Percentiles rank a stretch among this genome's conserved stretches.
Evolutionary conservation across 345 rosid species (phyloP).

Genomic region (Isatis tinctoria): DNA sequence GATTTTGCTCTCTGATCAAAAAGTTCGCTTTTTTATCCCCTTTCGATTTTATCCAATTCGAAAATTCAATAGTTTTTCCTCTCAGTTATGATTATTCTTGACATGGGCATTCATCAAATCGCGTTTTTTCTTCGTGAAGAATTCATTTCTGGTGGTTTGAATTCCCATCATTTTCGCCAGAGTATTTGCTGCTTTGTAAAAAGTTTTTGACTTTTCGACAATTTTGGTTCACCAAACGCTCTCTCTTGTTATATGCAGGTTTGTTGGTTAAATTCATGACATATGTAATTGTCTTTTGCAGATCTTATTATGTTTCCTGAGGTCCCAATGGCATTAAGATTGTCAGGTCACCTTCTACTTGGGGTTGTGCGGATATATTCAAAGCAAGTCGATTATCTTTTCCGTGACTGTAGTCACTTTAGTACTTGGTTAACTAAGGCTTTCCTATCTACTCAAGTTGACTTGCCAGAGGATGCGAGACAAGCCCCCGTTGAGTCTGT

Average conservation of each 20-base stretch:
- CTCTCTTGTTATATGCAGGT: neutral
- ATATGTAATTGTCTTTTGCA: slow-evolving; percentile 22
- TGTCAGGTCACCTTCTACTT: slow-evolving; percentile 79
- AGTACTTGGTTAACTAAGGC: slow-evolving; percentile 53
- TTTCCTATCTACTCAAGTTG: slow-evolving; percentile 45
- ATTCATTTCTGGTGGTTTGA: neutral
- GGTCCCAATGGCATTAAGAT: slow-evolving; percentile 76
- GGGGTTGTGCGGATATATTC: slow-evolving; percentile 90
- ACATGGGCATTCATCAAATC: neutral
- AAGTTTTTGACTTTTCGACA: neutral
- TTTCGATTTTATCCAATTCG: neutral
- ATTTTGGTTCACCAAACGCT: neutral
- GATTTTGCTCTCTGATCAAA: neutral
- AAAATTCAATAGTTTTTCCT: neutral
- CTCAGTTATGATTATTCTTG: neutral
- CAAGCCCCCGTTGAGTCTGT: slow-evolving; percentile 64
- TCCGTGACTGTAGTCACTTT: slow-evolving; percentile 52
- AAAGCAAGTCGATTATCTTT: slow-evolving; percentile 83
- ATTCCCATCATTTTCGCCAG: too few relatives aligned
- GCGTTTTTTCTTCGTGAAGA: neutral
- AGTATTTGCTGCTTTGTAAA: neutral
- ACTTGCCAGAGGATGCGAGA: slow-evolving; percentile 65
- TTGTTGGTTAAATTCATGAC: neutral
- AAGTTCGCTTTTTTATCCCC: neutral
- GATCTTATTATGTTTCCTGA: slow-evolving; percentile 69